Base-by-base conservation (phyloP, 352 stramenopile species). In the Phytopythium litorale region DNA sequence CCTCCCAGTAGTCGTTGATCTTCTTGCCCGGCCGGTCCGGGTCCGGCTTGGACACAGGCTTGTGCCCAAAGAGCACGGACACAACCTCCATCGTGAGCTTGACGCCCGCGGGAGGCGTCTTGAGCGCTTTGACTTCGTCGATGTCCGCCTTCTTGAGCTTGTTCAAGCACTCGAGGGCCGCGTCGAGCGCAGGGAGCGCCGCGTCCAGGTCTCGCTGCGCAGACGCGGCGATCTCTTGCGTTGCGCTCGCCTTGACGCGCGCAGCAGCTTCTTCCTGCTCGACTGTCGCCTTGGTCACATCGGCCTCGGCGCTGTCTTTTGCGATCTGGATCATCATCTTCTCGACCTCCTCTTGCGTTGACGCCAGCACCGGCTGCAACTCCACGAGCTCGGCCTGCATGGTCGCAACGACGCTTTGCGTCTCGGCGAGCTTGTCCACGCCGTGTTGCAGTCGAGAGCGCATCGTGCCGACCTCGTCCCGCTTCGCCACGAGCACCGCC, bases 31-130 rank as follows among this genome's bases (percentile, higher is more conserved):
- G 84, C 9, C 87, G 74, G 65, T 96, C 83, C 0, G 88, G 88
- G 52, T 98, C 90, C 2, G 85, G 81, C 49, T 96, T 95, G 54
- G 74, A 93, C 19, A 92, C 84, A 4, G 92, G 90, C 50, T 97
- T 97, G 49, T 97, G 85, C 6, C 88, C 84, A 62, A 98, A 98
- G 15, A 97, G 75, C 52, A 97, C 82, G 63, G 85, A 94, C 43
- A 96, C 89, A 11, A 97, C 90, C 68, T 97, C 87, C 84, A 98
- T 97, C 16, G 91, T 98, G 12, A 98, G 67, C 53, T 96, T 96
- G 4, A 98, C 91, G 56, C 91, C 91, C 16, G 82, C 78, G 4
- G 91, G 88, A n/a, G 91, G 91, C 0, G 87, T 97, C 63, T 97
- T 97, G 2, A 97, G 69, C 8, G 87, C 88, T 64, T 98, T 98